A percentile compares a stretch with the other conserved stretches of the same genome.
Conservation (phyloP, 2,329 filamentous ascomycete species). For the Claviceps sp. region DNA sequence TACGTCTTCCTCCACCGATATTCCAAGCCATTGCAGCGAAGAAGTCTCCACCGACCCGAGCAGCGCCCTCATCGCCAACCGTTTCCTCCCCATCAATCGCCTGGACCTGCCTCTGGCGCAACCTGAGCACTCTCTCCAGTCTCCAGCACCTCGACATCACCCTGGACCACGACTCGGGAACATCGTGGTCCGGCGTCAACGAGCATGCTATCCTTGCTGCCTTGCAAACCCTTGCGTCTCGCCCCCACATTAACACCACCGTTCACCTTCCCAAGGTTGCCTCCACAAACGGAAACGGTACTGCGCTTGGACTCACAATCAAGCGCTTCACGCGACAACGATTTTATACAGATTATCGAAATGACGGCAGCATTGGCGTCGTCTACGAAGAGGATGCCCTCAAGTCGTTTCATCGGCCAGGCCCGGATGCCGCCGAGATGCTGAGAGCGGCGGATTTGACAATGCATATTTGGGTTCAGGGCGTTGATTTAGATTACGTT, state of each 20-base stretch:
- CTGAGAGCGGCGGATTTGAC: slow-evolving; percentile 3
- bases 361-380: slow-evolving; percentile 5
- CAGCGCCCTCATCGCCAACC: too few relatives aligned
- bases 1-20: not conserved
- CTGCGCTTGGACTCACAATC: not conserved
- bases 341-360: slow-evolving; percentile 3
- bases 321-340: slow-evolving; percentile 4
- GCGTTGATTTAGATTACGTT: slow-evolving; percentile 5
- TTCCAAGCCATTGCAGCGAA: slow-evolving; percentile 2
- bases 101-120: slow-evolving; percentile 2
- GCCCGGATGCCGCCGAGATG: not conserved
- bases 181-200: slow-evolving; percentile 5
- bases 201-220: slow-evolving; percentile 2
- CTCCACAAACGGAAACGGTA: not conserved
- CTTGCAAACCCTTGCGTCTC: not conserved
- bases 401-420: slow-evolving; percentile 3
- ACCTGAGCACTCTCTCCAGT: not conserved
- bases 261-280: slow-evolving; percentile 1
- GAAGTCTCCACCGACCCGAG: not conserved
- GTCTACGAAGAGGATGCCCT: slow-evolving; percentile 6
- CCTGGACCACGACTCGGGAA: slow-evolving; percentile 5
- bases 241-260: not conserved
- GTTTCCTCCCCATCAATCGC: not conserved
- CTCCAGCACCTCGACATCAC: slow-evolving; percentile 2
- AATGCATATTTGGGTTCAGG: slow-evolving; percentile 6